A percentile compares a stretch with the other conserved stretches of the same genome.
Evolutionary conservation across 108 stramenopile species (phyloP).

Genomic region (Nitzschia putrida): DNA sequence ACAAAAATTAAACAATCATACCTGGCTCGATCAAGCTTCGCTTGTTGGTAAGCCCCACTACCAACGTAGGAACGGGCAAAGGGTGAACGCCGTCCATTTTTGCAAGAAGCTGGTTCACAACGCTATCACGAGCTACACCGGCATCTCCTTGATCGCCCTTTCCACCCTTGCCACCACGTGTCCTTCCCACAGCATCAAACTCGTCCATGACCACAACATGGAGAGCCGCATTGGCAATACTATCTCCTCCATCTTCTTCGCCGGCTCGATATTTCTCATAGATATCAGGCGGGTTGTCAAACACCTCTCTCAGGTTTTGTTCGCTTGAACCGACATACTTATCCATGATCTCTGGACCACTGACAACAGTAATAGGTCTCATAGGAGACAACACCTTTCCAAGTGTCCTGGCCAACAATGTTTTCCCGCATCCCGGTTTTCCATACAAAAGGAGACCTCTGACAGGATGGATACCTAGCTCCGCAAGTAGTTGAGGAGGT

Average conservation of each 20-base stretch:
- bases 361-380: constrained; percentile 81
- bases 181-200: constrained; percentile 91
- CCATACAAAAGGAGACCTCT: constrained; percentile 81
- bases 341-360: constrained; percentile 85
- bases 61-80: constrained; percentile 81
- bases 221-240: constrained; percentile 44
- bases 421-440: constrained; percentile 79
- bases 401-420: constrained; percentile 68
- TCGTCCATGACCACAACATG: constrained; percentile 86
- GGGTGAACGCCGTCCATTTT: constrained; percentile 95
- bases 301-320: constrained; percentile 77
- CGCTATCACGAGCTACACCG: constrained; percentile 87
- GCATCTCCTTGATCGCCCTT: constrained; percentile 88
- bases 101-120: constrained; percentile 91
- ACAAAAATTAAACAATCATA: constrained; percentile 10
- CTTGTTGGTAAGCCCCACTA: constrained; percentile 93
- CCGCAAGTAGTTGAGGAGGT: constrained; percentile 67
- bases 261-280: constrained; percentile 59
- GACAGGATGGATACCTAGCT: constrained; percentile 82
- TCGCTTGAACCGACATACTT: constrained; percentile 89
- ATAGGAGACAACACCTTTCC: constrained; percentile 73
- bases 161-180: constrained; percentile 67
- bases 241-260: constrained; percentile 60
- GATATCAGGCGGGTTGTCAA: constrained; percentile 81
- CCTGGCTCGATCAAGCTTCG: constrained; percentile 84